A percentile compares a stretch with the other conserved stretches of the same genome.
These are phyloP conservation scores for Suhomyces vadensis DNA, from an alignment of 805 yeast genomes.

Conservation along the genomic window DNA sequence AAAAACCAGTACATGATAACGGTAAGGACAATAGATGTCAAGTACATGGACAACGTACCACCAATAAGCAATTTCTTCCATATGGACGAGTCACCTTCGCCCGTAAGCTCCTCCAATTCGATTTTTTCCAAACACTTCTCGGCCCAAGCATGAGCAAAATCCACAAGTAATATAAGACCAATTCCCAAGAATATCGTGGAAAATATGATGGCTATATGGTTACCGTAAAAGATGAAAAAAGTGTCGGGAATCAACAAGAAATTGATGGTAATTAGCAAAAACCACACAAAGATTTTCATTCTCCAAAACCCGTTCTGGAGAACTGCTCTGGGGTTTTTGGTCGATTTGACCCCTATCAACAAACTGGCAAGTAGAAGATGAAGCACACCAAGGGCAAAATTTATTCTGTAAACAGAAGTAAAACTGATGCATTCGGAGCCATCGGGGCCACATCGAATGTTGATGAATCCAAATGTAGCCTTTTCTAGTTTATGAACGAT, in stretches of 20 bases:
- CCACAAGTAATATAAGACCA: constrained; percentile 87
- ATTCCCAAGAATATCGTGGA: constrained; percentile 85
- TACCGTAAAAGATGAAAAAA: constrained; percentile 89
- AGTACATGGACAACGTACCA: constrained; percentile 85
- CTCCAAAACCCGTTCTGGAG: constrained; percentile 95
- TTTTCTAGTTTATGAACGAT: constrained; percentile 72
- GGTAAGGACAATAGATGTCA: constrained; percentile 70
- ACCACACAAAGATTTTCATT: constrained; percentile 63
- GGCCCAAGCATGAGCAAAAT: constrained; percentile 98
- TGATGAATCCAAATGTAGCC: constrained; percentile 67
- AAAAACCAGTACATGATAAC: constrained; percentile 80
- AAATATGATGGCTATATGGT: constrained; percentile 79
- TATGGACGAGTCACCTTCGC: constrained; percentile 52
- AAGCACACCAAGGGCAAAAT: constrained; percentile 79
- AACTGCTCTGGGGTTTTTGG: constrained; percentile 72
- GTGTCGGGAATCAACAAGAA: constrained; percentile 78
- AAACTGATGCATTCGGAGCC: constrained; percentile 85
- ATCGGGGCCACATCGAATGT: constrained; percentile 64
- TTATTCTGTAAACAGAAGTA: constrained; percentile 89
- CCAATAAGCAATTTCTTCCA: constrained; percentile 85
- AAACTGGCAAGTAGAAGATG: constrained; percentile 71
- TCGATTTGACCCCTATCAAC: constrained; percentile 72
- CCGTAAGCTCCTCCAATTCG: constrained; percentile 66
- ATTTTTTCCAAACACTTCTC: constrained; percentile 90
- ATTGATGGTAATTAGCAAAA: constrained; percentile 54